These are phyloP conservation scores for Suillus luteus DNA, from an alignment of 768 basidiomycete species.

Conservation along the genomic window DNA sequence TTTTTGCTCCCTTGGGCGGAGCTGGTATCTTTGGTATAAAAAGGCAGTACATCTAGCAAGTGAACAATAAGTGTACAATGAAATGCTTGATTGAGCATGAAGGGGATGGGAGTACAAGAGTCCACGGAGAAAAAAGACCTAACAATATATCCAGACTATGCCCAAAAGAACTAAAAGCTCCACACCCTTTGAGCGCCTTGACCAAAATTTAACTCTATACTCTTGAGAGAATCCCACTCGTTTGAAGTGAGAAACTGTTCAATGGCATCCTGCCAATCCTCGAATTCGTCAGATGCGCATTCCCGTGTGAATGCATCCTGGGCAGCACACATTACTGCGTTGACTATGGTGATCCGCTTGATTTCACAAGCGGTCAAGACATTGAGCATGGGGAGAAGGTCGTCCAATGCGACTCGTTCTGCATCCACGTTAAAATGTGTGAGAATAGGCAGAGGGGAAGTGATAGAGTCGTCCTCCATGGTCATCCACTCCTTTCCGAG, in stretches of 20 bases:
- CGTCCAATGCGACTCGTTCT: conserved; percentile 25
- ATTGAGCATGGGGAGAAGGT: conserved; percentile 25
- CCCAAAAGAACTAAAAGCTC: conserved; percentile 21
- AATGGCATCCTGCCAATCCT: conserved; percentile 28
- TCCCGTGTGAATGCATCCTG: conserved; percentile 30
- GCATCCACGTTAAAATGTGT: conserved; percentile 29
- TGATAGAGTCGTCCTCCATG: not conserved
- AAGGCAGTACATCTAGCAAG: conserved; percentile 4
- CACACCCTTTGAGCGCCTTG: conserved; percentile 24
- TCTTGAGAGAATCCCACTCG: conserved; percentile 22
- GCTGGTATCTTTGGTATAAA: conserved; percentile 5
- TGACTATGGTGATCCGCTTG: conserved; percentile 24
- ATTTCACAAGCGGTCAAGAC: conserved; percentile 20
- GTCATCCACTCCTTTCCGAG: not conserved
- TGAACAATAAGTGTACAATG: conserved; percentile 8
- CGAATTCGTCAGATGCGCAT: conserved; percentile 35
- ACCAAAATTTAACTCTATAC: conserved; percentile 21
- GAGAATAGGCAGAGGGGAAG: conserved; percentile 16
- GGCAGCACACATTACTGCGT: not conserved
- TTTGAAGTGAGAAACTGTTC: conserved; percentile 22
- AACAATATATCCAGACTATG: not conserved
- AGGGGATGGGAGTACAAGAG: not conserved
- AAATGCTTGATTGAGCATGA: not conserved
- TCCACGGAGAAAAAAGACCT: not conserved
- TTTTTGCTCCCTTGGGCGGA: conserved; percentile 1